phyloP scores from a whole-genome alignment of 805 yeast species.

The Wickerhamiella vanderwaltii region DNA sequence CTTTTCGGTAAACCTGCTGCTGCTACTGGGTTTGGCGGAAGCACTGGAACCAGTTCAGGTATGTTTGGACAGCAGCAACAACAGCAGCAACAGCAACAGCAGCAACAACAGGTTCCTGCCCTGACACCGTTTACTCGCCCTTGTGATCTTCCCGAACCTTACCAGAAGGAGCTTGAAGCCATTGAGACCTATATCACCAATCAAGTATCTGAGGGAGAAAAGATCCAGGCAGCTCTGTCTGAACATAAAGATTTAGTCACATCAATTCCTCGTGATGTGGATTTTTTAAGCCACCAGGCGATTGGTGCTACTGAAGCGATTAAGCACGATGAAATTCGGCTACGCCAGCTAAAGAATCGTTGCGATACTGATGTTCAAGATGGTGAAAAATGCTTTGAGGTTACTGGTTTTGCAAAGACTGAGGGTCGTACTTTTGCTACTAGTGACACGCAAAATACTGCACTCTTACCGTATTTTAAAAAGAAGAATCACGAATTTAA shows the following conservation, averaged over 20 bases:
- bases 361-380: constrained; percentile 23
- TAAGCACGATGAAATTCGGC: constrained; percentile 33
- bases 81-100: constrained; percentile 18
- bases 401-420: constrained; percentile 23
- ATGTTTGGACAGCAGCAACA: constrained; percentile 16
- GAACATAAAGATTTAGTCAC: constrained; percentile 31
- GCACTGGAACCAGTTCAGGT: background rate
- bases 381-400: constrained; percentile 24
- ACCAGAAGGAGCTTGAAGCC: constrained; percentile 43
- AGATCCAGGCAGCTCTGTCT: constrained; percentile 35
- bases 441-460: constrained; percentile 18
- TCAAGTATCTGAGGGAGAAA: constrained; percentile 42
- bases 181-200: constrained; percentile 43
- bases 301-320: constrained; percentile 43
- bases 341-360: constrained; percentile 22
- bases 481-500: constrained; percentile 27
- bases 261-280: constrained; percentile 45
- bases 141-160: constrained; percentile 42
- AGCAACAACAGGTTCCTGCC: constrained; percentile 22
- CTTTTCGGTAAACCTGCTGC: constrained; percentile 24
- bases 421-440: constrained; percentile 11
- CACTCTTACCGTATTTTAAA: constrained; percentile 25
- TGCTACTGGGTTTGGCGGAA: constrained; percentile 8
- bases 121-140: constrained; percentile 48
- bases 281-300: constrained; percentile 38